phyloP scores from a whole-genome alignment of 2,329 filamentous ascomycete genomes.

The Calonectria hawksworthii region DNA sequence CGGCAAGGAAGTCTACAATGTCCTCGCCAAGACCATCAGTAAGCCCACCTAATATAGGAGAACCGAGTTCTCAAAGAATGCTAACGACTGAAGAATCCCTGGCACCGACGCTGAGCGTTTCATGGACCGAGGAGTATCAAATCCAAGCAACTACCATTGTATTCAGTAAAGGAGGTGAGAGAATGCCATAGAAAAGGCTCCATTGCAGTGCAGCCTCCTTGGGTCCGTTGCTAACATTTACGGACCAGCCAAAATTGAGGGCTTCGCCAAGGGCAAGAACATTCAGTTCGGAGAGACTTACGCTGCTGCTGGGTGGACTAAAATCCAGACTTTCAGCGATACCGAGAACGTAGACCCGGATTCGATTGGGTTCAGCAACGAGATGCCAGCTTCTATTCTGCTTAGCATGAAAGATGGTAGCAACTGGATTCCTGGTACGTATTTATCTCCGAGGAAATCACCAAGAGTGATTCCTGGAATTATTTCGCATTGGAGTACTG shows the following conservation, averaged over 20 bases:
- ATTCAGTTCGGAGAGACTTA: background rate
- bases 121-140: background rate
- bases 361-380: background rate
- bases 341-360: background rate
- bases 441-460: background rate
- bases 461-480: background rate
- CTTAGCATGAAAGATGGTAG: background rate
- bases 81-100: background rate
- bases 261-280: background rate
- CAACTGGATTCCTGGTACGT: background rate
- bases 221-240: background rate
- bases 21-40: background rate
- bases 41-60: background rate
- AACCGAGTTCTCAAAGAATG: background rate
- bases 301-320: background rate
- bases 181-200: background rate
- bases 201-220: background rate
- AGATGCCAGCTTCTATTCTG: background rate
- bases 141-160: background rate
- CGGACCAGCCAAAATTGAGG: background rate
- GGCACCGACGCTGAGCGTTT: background rate
- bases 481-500: background rate
- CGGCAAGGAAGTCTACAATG: background rate
- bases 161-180: background rate
- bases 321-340: background rate